Base-by-base conservation (phyloP, 495 filamentous ascomycete genomes). In the Xylaria intraflava region DNA sequence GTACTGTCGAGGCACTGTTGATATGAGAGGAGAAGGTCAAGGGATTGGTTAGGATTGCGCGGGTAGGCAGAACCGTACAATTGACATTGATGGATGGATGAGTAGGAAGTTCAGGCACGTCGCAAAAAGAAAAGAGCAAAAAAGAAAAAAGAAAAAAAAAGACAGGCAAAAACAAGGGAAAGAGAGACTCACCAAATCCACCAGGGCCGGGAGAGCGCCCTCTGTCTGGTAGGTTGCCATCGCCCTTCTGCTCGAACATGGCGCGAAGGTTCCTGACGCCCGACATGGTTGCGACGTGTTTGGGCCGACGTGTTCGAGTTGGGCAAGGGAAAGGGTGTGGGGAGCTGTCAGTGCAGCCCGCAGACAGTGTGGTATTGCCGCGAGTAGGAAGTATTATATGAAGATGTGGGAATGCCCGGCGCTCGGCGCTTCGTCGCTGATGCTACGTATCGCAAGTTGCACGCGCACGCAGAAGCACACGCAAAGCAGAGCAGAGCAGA, bases 161-260 rank as follows among this genome's bases (percentile, higher is more conserved):
- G 29, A 24, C 3, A 41, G 4, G 19, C 23, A 36, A 39, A 53
- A 29, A 8, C 14, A 38, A 55, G 16, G 55, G 38, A 57, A 51
- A 40, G 57, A 41, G 56, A 33, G 52, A 36, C 62, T 56, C 65
- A 68, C 65, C 60, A 38, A 64, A 29, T 42, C 63, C 58, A 35
- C 60, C 56, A 12, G 60, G 60, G 48, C 76, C 83, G 50, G 87
- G 85, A 36, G 87, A 88, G 65, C 85, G 79, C 52, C 88, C 88
- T 65, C 87, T 83, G 52, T 86, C 82, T 29, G 85, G 84, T 48
- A 86, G 82, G 33, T 9, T 38, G 35, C 78, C 23, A 24, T 56
- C 76, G 59, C 78, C 78, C 63, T 80, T 82, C 59, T 81, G 84
- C 76, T 96, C 90, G 66, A 96, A 96, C 77, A 88, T 89, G 61